Conservation (phyloP, 2,329 filamentous ascomycete species). For the Aspergillus ruber region DNA sequence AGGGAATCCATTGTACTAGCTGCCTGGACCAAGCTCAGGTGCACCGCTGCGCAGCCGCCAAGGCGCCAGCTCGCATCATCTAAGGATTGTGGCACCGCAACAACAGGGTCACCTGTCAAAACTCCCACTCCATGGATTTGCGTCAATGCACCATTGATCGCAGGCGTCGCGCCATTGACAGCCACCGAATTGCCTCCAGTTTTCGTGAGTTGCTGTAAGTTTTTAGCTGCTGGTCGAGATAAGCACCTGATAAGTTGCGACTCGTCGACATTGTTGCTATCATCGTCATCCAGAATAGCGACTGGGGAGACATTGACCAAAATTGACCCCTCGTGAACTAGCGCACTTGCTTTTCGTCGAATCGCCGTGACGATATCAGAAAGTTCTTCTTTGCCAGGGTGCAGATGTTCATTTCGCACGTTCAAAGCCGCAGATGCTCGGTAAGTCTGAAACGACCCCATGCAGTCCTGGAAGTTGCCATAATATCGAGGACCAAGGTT, state of each 20-base stretch:
- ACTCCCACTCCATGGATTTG: conserved; percentile 74
- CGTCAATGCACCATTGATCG: conserved; percentile 80
- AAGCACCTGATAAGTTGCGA: conserved; percentile 68
- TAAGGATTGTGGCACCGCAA: conserved; percentile 72
- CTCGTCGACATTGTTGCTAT: conserved; percentile 64
- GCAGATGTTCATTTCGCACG: conserved; percentile 81
- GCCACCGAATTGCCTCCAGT: conserved; percentile 71
- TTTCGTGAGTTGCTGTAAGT: conserved; percentile 62
- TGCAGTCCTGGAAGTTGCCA: conserved; percentile 93
- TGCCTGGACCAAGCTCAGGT: conserved; percentile 75
- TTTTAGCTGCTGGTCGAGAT: conserved; percentile 64
- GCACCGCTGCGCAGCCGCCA: conserved; percentile 81
- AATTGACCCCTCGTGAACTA: conserved; percentile 75
- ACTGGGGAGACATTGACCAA: conserved; percentile 76
- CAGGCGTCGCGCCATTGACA: conserved; percentile 81
- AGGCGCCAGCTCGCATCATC: conserved; percentile 91
- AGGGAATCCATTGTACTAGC: conserved; percentile 65
- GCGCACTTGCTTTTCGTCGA: conserved; percentile 70
- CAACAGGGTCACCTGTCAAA: conserved; percentile 74
- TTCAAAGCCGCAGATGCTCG: conserved; percentile 85
- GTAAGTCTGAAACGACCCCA: conserved; percentile 95
- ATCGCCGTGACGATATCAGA: conserved; percentile 91
- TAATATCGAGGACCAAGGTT: conserved; percentile 85
- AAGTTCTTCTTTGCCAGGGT: conserved; percentile 80
- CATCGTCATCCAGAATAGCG: conserved; percentile 73